phyloP scores from a whole-genome alignment of 2,329 filamentous ascomycete species.

The Alternaria sp. region DNA sequence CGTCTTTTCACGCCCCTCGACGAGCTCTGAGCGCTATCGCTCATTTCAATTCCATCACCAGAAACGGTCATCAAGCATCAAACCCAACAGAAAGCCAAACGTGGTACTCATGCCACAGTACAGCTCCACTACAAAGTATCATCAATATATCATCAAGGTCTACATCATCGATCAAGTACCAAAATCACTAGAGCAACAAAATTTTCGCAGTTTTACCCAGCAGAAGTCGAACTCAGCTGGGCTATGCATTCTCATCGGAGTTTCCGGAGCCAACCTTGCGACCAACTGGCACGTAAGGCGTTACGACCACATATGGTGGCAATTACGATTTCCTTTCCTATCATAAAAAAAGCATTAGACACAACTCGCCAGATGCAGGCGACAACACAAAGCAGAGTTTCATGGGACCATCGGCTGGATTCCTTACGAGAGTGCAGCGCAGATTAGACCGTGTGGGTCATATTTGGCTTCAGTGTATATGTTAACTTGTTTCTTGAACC shows the following conservation, averaged over 20 bases:
- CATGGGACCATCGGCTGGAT: slow-evolving; percentile 29
- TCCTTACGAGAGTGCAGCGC: slow-evolving; percentile 22
- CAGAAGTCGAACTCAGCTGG: slow-evolving; percentile 22
- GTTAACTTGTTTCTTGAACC: slow-evolving; percentile 11
- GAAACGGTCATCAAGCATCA: slow-evolving; percentile 8
- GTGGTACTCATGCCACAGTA: slow-evolving; percentile 9
- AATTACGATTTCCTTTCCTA: slow-evolving; percentile 31
- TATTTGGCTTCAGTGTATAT: slow-evolving; percentile 29
- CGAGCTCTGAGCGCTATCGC: slow-evolving; percentile 17
- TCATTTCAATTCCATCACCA: slow-evolving; percentile 6
- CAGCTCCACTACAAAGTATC: slow-evolving; percentile 27
- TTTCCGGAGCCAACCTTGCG: slow-evolving; percentile 29
- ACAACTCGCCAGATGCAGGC: slow-evolving; percentile 40
- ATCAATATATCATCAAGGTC: slow-evolving; percentile 33
- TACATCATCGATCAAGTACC: slow-evolving; percentile 17
- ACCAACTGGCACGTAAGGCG: slow-evolving; percentile 19
- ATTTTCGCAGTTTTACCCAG: slow-evolving; percentile 22
- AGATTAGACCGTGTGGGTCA: slow-evolving; percentile 32
- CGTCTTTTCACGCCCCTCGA: slow-evolving; percentile 70
- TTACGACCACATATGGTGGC: slow-evolving; percentile 31
- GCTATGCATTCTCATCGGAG: slow-evolving; percentile 43
- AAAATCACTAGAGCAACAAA: slow-evolving; percentile 20
- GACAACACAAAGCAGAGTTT: slow-evolving; percentile 22
- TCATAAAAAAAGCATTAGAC: slow-evolving; percentile 49
- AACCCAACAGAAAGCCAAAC: slow-evolving; percentile 5